Conservation (phyloP, 306 rosid genomes). For the Nissolia schottii region DNA sequence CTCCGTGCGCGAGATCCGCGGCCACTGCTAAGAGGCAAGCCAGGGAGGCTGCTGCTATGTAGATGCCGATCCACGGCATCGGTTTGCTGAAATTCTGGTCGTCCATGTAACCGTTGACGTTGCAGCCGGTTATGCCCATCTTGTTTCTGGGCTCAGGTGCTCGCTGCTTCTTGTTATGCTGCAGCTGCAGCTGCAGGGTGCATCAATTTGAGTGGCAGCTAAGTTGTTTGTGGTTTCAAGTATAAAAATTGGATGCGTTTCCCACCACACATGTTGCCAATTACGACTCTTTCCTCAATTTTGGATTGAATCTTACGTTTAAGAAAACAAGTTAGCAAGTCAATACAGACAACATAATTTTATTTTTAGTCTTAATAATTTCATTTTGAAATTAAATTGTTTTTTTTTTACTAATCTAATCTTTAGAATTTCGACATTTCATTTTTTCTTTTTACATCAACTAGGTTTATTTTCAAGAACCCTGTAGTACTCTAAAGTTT, state of each 20-base stretch:
- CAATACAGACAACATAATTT: too few species aligned
- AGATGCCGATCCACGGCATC: conserved; percentile 90
- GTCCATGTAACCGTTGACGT: conserved; percentile 46
- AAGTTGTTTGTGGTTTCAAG: neutral
- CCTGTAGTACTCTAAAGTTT: too few species aligned
- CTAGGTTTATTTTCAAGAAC: too few species aligned
- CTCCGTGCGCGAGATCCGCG: conserved; percentile 51
- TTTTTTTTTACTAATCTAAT: too few species aligned
- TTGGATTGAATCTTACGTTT: too few species aligned
- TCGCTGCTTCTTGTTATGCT: neutral
- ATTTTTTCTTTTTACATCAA: too few species aligned
- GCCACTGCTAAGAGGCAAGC: conserved; percentile 58
- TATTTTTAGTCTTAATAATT: too few species aligned
- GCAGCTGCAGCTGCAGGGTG: too few species aligned
- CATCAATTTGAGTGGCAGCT: too few species aligned
- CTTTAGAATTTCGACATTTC: too few species aligned
- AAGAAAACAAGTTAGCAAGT: too few species aligned
- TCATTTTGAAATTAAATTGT: too few species aligned
- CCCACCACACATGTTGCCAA: neutral
- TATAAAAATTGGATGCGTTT: neutral
- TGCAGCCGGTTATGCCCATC: conserved; percentile 59
- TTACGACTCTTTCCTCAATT: neutral
- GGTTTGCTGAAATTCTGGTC: conserved; percentile 66
- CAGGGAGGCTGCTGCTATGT: conserved; percentile 70
- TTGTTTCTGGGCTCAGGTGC: conserved; percentile 1